These are phyloP conservation scores for Canna indica DNA, from an alignment of 176 grass and related monocot genomes.

Conservation along the genomic window DNA sequence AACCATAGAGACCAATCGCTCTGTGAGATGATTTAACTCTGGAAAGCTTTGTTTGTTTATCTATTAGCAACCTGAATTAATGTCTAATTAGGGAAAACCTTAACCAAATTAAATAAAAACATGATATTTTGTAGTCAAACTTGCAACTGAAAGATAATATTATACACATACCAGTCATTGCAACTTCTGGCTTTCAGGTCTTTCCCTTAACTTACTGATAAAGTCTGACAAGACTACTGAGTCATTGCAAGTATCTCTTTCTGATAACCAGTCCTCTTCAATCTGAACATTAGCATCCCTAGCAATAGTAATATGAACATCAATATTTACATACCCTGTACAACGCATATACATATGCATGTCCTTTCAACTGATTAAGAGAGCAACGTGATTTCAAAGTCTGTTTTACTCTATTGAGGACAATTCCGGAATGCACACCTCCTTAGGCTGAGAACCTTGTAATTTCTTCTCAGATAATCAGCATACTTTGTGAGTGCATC, in stretches of 20 bases:
- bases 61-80: too few species aligned
- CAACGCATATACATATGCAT: neutral
- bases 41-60: too few species aligned
- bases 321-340: constrained; percentile 6
- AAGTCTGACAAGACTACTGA: constrained; percentile 54
- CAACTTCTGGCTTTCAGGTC: constrained; percentile 14
- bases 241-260: constrained; percentile 62
- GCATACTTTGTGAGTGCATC: constrained; percentile 68
- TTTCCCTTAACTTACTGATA: constrained; percentile 38
- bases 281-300: constrained; percentile 74
- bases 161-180: neutral
- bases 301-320: neutral
- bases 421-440: constrained; percentile 30
- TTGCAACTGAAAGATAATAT: neutral
- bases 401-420: neutral
- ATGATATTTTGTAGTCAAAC: neutral
- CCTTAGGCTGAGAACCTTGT: constrained; percentile 71
- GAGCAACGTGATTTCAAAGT: neutral
- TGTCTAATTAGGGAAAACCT: neutral
- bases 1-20: neutral
- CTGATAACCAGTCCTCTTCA: constrained; percentile 56
- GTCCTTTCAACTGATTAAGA: neutral
- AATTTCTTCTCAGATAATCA: constrained; percentile 82
- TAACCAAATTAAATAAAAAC: neutral
- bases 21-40: too few species aligned